Evolutionary conservation across 1,139 yeast species (phyloP).

Genomic region (Magnusiomyces paraingens): DNA sequence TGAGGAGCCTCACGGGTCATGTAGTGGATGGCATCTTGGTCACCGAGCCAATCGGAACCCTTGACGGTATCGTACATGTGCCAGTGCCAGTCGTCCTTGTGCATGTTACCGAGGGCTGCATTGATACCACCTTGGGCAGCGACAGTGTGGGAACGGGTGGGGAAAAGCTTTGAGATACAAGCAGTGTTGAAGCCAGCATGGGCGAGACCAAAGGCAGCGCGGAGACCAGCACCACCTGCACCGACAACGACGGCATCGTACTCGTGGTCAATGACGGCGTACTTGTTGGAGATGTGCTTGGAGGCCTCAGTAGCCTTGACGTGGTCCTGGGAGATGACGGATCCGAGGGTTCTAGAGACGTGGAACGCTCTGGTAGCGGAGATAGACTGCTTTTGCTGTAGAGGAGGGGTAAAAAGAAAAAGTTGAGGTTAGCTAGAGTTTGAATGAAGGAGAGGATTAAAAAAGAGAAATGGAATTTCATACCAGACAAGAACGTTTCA

Average conservation of each 20-base stretch:
- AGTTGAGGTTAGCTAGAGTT: neutral
- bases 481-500: constrained; percentile 24
- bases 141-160: constrained; percentile 97
- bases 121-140: constrained; percentile 99
- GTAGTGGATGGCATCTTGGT: constrained; percentile 98
- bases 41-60: constrained; percentile 99
- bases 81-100: constrained; percentile 98
- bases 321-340: constrained; percentile 27
- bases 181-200: constrained; percentile 98
- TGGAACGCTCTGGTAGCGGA: constrained; percentile 24
- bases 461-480: constrained; percentile 10
- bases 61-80: constrained; percentile 99
- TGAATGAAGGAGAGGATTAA: neutral
- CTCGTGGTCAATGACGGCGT: constrained; percentile 89
- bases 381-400: constrained; percentile 11
- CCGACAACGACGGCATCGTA: constrained; percentile 97
- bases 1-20: constrained; percentile 98
- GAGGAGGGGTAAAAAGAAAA: neutral
- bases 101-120: constrained; percentile 96
- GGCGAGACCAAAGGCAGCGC: constrained; percentile 97
- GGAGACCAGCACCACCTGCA: constrained; percentile 98
- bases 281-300: constrained; percentile 48
- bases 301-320: constrained; percentile 37
- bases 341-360: constrained; percentile 22
- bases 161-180: constrained; percentile 93